Conservation (phyloP, 169 alveolate genomes). For the Cryptosporidium bovis region DNA sequence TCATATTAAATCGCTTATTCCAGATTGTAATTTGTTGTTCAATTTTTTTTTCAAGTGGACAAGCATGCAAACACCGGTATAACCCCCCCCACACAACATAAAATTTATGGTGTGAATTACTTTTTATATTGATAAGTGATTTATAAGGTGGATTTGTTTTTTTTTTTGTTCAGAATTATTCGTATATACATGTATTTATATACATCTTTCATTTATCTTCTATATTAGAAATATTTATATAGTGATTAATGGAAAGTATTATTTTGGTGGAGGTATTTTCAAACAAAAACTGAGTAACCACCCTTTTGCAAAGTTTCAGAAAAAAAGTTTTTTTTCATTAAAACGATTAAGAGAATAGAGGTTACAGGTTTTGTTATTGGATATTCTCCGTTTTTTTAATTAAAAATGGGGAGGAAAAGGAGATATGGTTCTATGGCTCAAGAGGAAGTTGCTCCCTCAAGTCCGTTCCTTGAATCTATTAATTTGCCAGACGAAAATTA, state of each 20-base stretch:
- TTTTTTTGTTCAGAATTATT: background rate
- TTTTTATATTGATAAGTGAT: conserved; percentile 15
- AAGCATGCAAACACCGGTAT: conserved; percentile 75
- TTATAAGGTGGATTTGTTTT: background rate
- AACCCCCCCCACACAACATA: conserved; percentile 32
- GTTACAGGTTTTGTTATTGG: no score
- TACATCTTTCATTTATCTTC: no score
- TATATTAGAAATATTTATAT: no score
- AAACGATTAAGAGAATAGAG: background rate
- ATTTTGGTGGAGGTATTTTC: no score
- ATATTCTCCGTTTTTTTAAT: no score
- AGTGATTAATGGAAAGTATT: no score
- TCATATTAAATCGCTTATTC: no score
- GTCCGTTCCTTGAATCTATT: conserved; percentile 51
- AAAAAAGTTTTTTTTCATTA: background rate
- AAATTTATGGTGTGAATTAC: conserved; percentile 34
- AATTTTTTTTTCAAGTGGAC: conserved; percentile 48
- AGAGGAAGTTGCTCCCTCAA: background rate
- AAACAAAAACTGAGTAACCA: background rate
- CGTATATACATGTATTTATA: no score
- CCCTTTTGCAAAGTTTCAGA: background rate
- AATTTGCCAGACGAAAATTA: conserved; percentile 63
- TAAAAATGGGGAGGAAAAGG: conserved; percentile 64
- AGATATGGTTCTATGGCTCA: conserved; percentile 48
- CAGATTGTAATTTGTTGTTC: no score